Evolutionary conservation across 345 rosid genomes (phyloP), one percentile per base, ranked within the genome.

Genomic region (Hibiscus syriacus): DNA sequence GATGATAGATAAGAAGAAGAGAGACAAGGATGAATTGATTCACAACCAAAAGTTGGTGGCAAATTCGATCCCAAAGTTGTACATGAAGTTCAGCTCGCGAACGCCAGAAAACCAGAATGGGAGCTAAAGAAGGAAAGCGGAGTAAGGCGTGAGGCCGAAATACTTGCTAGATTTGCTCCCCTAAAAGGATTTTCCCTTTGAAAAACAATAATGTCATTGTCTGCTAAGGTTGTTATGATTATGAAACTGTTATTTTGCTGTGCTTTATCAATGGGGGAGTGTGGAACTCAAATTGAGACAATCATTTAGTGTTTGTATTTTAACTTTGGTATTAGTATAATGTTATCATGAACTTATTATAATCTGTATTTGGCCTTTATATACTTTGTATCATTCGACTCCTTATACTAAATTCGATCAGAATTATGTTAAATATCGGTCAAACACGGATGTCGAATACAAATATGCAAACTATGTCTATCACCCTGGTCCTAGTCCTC

Each of bases 11-110:
- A 68, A 25, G 1, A 85, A 85, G 72, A 81, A 80, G 71, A 72
- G 60, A 50, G 81, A 74, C 10, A 82, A 58, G 70, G 73, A 45
- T 4, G 85, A 84, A 73, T 63, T 87, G 72, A 70, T 39, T 34
- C 65, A 61, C 34, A 84, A 80, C 8, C 90, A 84, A 34, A 80
- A 72, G 74, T 66, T 71, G 78, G 82, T 84, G 59, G 90, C 89
- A 0, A 74, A 73, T 60, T 74, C 76, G 3, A 83, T 86, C 12
- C 88, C 84, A 74, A 68, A 58, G 80, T 81, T 6, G 87, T 86
- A 30, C 75, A 79, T 6, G 86, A 82, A 54, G 81, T 90, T 60
- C 94, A 84, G 71, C 74, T 60, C n/a, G 83, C 86, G 19, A 86
- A 86, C 76, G 62, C 81, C 23, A 80, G 67, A 73, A 73, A 70